A percentile compares a stretch with the other conserved stretches of the same genome.
phyloP scores from a whole-genome alignment of 441 rosid species.

The Brassica balearica region DNA sequence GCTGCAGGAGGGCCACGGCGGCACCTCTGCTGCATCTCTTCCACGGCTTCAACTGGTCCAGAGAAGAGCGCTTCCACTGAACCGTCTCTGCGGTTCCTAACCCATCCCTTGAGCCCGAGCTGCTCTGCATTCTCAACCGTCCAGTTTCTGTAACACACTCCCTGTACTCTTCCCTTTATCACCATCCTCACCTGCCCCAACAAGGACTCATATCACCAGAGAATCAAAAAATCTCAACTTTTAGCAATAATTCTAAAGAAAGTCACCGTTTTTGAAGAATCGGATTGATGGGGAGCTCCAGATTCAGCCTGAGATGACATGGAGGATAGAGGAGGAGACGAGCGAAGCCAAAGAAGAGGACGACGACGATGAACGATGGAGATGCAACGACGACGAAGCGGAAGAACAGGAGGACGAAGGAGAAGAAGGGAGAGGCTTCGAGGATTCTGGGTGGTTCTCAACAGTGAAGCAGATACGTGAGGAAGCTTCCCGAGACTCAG shows the following conservation, averaged over 20 bases:
- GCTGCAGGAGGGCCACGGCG: slow-evolving; percentile 86
- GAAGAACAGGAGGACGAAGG: slow-evolving; percentile 42
- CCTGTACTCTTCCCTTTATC: slow-evolving; percentile 90
- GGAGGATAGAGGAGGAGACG: slow-evolving; percentile 44
- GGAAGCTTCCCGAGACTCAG: slow-evolving; percentile 37
- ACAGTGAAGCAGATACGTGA: slow-evolving; percentile 23
- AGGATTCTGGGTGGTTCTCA: slow-evolving; percentile 22
- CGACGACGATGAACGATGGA: slow-evolving; percentile 43
- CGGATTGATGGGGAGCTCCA: slow-evolving; percentile 45
- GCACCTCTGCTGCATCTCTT: slow-evolving; percentile 88
- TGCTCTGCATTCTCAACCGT: slow-evolving; percentile 76
- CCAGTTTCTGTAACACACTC: slow-evolving; percentile 92
- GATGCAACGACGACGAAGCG: slow-evolving; percentile 42
- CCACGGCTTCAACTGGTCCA: slow-evolving; percentile 64
- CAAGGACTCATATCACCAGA: not conserved
- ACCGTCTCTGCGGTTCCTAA: slow-evolving; percentile 85
- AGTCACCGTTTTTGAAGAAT: slow-evolving; percentile 61
- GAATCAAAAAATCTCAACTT: not conserved
- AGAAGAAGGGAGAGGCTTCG: slow-evolving; percentile 45
- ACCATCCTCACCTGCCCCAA: slow-evolving; percentile 65
- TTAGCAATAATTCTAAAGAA: not conserved
- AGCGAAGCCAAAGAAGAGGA: slow-evolving; percentile 48
- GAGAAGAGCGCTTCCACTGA: slow-evolving; percentile 89
- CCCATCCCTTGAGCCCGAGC: slow-evolving; percentile 89
- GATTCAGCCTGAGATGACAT: slow-evolving; percentile 50